These are phyloP conservation scores for Geotrichum siamense DNA, from an alignment of 1,139 yeast species.

Conservation along the genomic window DNA sequence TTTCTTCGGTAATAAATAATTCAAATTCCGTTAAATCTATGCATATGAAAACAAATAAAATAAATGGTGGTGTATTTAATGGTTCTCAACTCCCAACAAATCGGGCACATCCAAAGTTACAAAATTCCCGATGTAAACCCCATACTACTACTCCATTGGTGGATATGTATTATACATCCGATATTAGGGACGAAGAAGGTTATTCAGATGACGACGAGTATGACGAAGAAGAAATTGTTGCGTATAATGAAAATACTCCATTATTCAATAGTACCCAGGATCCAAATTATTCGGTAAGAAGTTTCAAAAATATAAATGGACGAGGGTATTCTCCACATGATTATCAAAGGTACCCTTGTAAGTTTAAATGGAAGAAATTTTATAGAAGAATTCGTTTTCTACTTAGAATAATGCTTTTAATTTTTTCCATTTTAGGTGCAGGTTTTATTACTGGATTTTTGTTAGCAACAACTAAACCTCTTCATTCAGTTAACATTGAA, in stretches of 20 bases:
- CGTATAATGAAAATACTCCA: constrained; percentile 30
- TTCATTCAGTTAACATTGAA: constrained; percentile 55
- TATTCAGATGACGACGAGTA: constrained; percentile 18
- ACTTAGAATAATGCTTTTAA: constrained; percentile 28
- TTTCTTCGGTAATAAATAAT: constrained; percentile 3
- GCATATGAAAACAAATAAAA: neutral
- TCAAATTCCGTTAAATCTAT: too few species aligned
- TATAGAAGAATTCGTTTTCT: constrained; percentile 26
- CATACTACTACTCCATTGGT: neutral
- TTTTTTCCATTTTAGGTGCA: constrained; percentile 27
- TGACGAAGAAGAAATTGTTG: constrained; percentile 21
- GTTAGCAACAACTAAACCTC: constrained; percentile 79
- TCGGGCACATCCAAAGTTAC: neutral
- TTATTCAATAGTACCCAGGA: constrained; percentile 20
- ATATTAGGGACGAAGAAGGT: constrained; percentile 28
- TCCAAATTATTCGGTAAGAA: constrained; percentile 6
- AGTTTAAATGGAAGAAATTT: constrained; percentile 19
- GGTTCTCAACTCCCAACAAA: neutral
- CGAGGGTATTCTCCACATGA: constrained; percentile 32
- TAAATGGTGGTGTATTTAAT: neutral
- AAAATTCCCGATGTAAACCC: neutral
- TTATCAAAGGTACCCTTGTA: constrained; percentile 26
- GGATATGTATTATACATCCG: constrained; percentile 5
- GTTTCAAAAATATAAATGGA: constrained; percentile 10
- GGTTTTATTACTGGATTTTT: constrained; percentile 82